Evolutionary conservation across 352 stramenopile species (phyloP).

Genomic region (Phytophthora nicotianae): DNA sequence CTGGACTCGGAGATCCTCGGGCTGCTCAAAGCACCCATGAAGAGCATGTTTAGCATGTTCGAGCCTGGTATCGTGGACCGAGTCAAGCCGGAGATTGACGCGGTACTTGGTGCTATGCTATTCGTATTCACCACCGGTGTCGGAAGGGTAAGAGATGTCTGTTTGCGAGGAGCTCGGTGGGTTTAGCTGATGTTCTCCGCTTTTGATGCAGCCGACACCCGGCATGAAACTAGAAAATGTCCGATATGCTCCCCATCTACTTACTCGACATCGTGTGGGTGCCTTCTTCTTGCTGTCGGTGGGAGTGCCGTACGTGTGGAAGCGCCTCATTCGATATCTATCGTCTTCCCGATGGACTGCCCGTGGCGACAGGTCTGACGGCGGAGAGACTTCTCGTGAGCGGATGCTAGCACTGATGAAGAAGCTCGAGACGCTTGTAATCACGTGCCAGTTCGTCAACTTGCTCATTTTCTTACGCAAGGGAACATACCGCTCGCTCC

Average conservation of each 20-base stretch:
- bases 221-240: slow-evolving; percentile 89
- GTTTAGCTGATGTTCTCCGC: slow-evolving; percentile 6
- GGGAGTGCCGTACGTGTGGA: slow-evolving; percentile 77
- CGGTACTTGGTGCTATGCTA: slow-evolving; percentile 51
- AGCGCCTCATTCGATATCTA: slow-evolving; percentile 67
- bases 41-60: slow-evolving; percentile 84
- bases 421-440: slow-evolving; percentile 70
- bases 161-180: background rate
- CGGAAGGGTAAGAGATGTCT: slow-evolving; percentile 44
- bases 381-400: slow-evolving; percentile 23
- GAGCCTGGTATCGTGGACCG: slow-evolving; percentile 64
- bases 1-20: slow-evolving; percentile 81
- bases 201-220: slow-evolving; percentile 60
- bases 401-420: slow-evolving; percentile 63
- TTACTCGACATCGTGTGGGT: slow-evolving; percentile 56
- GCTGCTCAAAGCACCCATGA: slow-evolving; percentile 75
- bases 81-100: slow-evolving; percentile 81
- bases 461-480: slow-evolving; percentile 76
- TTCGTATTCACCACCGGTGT: slow-evolving; percentile 73
- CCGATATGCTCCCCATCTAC: slow-evolving; percentile 49
- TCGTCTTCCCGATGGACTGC: slow-evolving; percentile 56
- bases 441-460: slow-evolving; percentile 74
- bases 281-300: slow-evolving; percentile 77
- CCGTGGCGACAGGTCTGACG: slow-evolving; percentile 1
- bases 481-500: slow-evolving; percentile 72